Evolutionary conservation across 2,329 filamentous ascomycete genomes (phyloP).

Genomic region (Clathrospora elynae): DNA sequence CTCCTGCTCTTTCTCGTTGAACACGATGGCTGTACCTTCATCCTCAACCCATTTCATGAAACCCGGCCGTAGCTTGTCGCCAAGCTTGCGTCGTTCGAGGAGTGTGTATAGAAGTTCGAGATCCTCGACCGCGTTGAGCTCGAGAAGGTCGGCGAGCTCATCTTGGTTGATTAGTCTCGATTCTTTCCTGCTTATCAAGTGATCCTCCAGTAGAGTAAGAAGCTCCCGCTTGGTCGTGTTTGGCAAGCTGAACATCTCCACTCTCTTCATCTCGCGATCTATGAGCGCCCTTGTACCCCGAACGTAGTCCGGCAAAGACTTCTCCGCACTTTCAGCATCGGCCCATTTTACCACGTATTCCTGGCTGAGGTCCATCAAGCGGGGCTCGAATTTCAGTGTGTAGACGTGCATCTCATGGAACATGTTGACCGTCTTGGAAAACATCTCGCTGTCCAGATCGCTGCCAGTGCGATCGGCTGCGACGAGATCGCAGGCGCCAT

Average conservation of each 20-base stretch:
- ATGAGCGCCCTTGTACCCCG: slow-evolving; percentile 71
- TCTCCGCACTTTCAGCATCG: slow-evolving; percentile 64
- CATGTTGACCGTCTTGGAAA: slow-evolving; percentile 78
- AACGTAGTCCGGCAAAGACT: slow-evolving; percentile 76
- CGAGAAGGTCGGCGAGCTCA: slow-evolving; percentile 74
- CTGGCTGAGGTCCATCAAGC: slow-evolving; percentile 70
- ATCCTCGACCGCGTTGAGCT: slow-evolving; percentile 69
- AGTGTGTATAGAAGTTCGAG: slow-evolving; percentile 79
- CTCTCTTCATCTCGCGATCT: slow-evolving; percentile 72
- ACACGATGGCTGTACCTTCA: slow-evolving; percentile 77
- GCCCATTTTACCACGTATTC: slow-evolving; percentile 73
- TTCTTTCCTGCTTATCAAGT: slow-evolving; percentile 72
- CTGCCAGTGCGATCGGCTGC: slow-evolving; percentile 67
- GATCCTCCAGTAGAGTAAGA: slow-evolving; percentile 72
- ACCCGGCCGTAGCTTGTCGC: slow-evolving; percentile 69
- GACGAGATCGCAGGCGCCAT: slow-evolving; percentile 78
- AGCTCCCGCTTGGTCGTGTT: slow-evolving; percentile 79
- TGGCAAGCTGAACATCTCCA: slow-evolving; percentile 81
- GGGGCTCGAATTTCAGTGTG: slow-evolving; percentile 75
- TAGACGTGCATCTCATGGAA: slow-evolving; percentile 86
- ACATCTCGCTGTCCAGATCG: slow-evolving; percentile 64
- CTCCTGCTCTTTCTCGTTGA: slow-evolving; percentile 75
- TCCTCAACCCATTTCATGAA: slow-evolving; percentile 81
- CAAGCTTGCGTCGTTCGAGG: slow-evolving; percentile 72
- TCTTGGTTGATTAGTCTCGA: slow-evolving; percentile 61